Base-by-base conservation (phyloP, 148 eudicot species). In the Fagopyrum tataricum region DNA sequence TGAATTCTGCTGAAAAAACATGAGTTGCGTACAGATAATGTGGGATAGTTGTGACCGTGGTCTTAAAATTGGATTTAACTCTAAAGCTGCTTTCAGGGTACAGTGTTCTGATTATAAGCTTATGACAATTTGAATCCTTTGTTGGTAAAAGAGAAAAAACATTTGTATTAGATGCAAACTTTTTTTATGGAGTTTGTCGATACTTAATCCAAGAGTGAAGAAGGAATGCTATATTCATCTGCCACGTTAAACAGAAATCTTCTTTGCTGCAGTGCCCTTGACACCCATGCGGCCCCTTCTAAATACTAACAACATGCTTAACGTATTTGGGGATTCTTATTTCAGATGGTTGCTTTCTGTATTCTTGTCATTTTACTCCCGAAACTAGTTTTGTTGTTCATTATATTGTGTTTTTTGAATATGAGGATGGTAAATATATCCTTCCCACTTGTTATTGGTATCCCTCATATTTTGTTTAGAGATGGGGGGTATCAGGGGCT, bases 401-500 rank as follows among this genome's bases (percentile, higher is more conserved):
- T 64, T 37, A 2, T 26, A 13, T 7, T 12, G 42, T 24, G 7
- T 41, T 13, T 64, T 64, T 14, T 37, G 43, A 64, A 15, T 37
- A 37, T 64, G 43, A 64, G 3, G 21, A 64, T 64, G 4, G 69
- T 39, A 39, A 31, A 61, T 6, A 6, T 31, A 64, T 64, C 69
- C 43, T 64, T 37, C 69, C 37, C 20, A 42, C 69, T 64, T 64
- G 14, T 64, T 39, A 14, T 37, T 37, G 37, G 20, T 37, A 13
- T 14, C 2, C 13, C 15, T 31, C n/a, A 12, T 37, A 64, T 37
- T 56, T 20, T 56, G 69, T 64, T 39, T 39, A 64, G 44, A 43
- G 43, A 64, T 64, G 20, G n/a, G 67, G 67, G 39, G 41, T 17
- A 61, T 61, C 12, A 24, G 67, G 40, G 67, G 67, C 11, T 61